Conservation (phyloP, 2,329 filamentous ascomycete genomes). For the Metarhizium album region DNA sequence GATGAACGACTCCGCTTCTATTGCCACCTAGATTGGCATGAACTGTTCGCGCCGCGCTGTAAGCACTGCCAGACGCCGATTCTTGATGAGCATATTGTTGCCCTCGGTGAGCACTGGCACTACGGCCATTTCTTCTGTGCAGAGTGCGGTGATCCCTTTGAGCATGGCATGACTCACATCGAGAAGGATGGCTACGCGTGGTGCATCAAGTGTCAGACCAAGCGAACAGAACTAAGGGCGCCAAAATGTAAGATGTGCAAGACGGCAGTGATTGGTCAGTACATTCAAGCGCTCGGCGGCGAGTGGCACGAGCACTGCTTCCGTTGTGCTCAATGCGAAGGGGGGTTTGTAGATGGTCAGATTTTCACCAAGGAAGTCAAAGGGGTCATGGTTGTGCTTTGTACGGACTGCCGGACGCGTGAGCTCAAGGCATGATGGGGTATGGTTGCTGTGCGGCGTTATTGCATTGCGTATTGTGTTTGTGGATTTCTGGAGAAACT, state of each 20-base stretch:
- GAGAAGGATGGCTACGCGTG: conserved; percentile 97
- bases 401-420: conserved; percentile 47
- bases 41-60: conserved; percentile 83
- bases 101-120: conserved; percentile 92
- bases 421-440: conserved; percentile 43
- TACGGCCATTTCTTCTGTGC: conserved; percentile 98
- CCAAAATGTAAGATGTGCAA: conserved; percentile 83
- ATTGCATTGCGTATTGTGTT: neutral
- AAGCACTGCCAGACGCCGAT: conserved; percentile 96
- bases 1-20: conserved; percentile 74
- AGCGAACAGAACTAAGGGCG: conserved; percentile 76
- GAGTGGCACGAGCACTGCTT: conserved; percentile 96
- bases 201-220: conserved; percentile 89
- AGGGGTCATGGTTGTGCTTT: conserved; percentile 43
- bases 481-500: neutral
- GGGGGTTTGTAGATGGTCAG: conserved; percentile 53
- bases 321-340: conserved; percentile 56
- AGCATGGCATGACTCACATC: conserved; percentile 56
- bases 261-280: conserved; percentile 76
- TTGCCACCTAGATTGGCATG: conserved; percentile 98
- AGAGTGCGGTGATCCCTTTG: conserved; percentile 95
- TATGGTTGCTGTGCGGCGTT: conserved; percentile 3
- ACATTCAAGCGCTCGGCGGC: conserved; percentile 75
- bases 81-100: conserved; percentile 86
- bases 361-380: conserved; percentile 48